These are phyloP conservation scores for Eucalyptus microcorys DNA, from an alignment of 345 rosid genomes.

Conservation along the genomic window DNA sequence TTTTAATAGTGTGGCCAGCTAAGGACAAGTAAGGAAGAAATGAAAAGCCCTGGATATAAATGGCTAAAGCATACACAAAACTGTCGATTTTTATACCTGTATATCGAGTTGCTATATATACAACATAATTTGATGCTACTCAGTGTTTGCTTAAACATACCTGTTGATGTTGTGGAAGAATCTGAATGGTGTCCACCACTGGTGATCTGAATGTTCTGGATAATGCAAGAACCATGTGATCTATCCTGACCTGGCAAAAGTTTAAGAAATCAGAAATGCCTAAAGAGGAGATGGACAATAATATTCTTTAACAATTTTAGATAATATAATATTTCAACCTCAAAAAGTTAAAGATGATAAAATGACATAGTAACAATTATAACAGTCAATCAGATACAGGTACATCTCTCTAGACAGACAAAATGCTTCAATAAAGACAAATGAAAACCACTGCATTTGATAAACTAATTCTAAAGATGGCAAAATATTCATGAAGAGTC, in stretches of 20 bases:
- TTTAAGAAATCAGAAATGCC: neutral
- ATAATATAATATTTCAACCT: neutral
- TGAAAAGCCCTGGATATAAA: neutral
- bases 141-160: slow-evolving; percentile 8
- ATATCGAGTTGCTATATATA: neutral
- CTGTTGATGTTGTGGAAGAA: slow-evolving; percentile 97
- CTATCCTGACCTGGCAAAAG: slow-evolving; percentile 49
- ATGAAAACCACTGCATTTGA: neutral
- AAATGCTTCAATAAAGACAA: neutral
- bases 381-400: neutral
- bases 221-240: slow-evolving; percentile 77
- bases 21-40: neutral
- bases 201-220: slow-evolving; percentile 81
- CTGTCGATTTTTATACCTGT: neutral
- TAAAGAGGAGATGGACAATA: neutral
- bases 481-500: neutral
- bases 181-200: slow-evolving; percentile 68
- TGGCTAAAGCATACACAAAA: neutral
- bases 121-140: neutral
- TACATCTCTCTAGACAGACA: neutral
- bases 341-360: neutral
- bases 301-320: neutral
- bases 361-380: neutral
- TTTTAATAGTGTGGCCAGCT: neutral
- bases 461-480: neutral